Conservation (phyloP, 2,329 filamentous ascomycete species). For the Fusarium brevicatenulatum region DNA sequence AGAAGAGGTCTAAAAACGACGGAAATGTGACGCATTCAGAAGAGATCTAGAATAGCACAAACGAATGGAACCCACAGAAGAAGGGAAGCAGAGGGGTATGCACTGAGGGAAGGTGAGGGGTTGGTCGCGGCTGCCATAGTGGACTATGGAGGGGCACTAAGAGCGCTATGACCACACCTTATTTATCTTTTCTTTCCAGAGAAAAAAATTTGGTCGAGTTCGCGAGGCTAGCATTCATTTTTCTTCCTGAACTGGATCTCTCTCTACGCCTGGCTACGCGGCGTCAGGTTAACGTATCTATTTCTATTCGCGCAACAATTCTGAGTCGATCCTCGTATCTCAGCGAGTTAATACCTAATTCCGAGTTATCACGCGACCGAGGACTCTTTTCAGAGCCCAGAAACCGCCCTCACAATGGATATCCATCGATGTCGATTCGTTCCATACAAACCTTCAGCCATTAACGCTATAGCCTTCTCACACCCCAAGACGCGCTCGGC, state of each 20-base stretch:
- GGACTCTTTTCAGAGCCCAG: slow-evolving; percentile 10
- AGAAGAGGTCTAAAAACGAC: slow-evolving; percentile 4
- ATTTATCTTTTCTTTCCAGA: slow-evolving; percentile 31
- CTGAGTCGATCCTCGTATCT: background rate
- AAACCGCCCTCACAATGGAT: slow-evolving; percentile 71
- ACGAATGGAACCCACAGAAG: background rate
- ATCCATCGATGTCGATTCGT: slow-evolving; percentile 98
- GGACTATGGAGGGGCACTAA: slow-evolving; percentile 47
- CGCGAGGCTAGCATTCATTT: slow-evolving; percentile 47
- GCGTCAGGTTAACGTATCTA: slow-evolving; percentile 32
- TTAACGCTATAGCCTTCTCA: slow-evolving; percentile 95
- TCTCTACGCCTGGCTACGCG: slow-evolving; percentile 43
- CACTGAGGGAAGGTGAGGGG: slow-evolving; percentile 23
- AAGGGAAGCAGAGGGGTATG: slow-evolving; percentile 24
- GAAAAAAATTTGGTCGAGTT: slow-evolving; percentile 49
- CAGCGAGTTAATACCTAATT: background rate
- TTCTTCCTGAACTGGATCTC: slow-evolving; percentile 42
- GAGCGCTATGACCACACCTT: slow-evolving; percentile 50
- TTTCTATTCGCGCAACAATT: slow-evolving; percentile 10
- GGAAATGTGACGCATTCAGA: slow-evolving; percentile 34
- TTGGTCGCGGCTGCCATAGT: slow-evolving; percentile 25
- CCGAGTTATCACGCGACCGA: slow-evolving; percentile 5
- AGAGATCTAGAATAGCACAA: slow-evolving; percentile 24
- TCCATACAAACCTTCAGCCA: slow-evolving; percentile 87
- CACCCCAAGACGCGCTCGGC: slow-evolving; percentile 67